phyloP scores from a whole-genome alignment of 2,329 filamentous ascomycete genomes.

The Diaporthe humulicola region DNA sequence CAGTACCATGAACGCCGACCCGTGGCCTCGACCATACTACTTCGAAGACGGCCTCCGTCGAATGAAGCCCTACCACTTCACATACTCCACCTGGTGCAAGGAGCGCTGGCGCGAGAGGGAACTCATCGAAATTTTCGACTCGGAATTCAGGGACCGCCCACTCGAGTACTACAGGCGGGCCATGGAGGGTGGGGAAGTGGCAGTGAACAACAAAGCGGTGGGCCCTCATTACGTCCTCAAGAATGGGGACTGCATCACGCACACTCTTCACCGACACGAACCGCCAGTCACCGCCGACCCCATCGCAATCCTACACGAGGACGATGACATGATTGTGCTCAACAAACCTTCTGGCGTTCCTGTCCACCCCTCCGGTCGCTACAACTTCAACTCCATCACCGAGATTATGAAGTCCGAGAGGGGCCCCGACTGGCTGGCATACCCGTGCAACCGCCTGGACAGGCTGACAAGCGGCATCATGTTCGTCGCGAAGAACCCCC shows the following conservation, averaged over 20 bases:
- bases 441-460: constrained; percentile 93
- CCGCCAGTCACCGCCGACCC: constrained; percentile 88
- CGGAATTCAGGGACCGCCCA: constrained; percentile 92
- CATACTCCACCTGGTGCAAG: constrained; percentile 96
- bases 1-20: constrained; percentile 52
- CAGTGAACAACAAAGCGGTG: constrained; percentile 81
- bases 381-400: constrained; percentile 94
- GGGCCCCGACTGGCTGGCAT: constrained; percentile 65
- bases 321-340: constrained; percentile 93
- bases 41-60: constrained; percentile 86
- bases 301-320: constrained; percentile 89
- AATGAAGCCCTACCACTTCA: constrained; percentile 89
- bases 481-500: constrained; percentile 92
- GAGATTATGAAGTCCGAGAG: constrained; percentile 91
- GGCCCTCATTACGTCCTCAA: constrained; percentile 78
- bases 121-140: constrained; percentile 88
- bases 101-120: constrained; percentile 88
- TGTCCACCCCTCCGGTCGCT: constrained; percentile 94
- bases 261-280: constrained; percentile 95
- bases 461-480: constrained; percentile 95
- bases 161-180: constrained; percentile 88
- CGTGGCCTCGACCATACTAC: constrained; percentile 79
- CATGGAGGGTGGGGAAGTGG: constrained; percentile 83
- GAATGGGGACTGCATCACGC: constrained; percentile 92
- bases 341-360: constrained; percentile 96